Base-by-base conservation (phyloP, 2,329 filamentous ascomycete genomes). In the Orbilia ellipsospora region DNA sequence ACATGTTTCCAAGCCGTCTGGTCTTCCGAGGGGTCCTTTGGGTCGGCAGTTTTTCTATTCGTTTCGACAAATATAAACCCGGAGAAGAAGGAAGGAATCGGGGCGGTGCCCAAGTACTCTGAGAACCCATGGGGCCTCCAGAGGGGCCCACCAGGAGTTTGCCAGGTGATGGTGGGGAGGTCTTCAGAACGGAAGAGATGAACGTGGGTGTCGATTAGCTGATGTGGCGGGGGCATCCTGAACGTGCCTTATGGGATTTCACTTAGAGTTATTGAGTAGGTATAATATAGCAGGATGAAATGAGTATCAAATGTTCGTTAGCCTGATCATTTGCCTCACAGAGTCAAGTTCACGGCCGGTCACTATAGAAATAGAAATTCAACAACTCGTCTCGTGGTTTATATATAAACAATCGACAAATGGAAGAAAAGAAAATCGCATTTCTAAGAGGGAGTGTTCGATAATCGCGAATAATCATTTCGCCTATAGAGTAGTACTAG, bases 141-240 rank as follows among this genome's bases (percentile, higher is more conserved):
- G 60, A 96, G 85, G 3, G 88, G 85, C 80, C 86, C 83, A 55
- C 85, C 83, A 4, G 88, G 83, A 2, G 82, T 86, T 83, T 88
- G 88, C 93, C 93, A 97, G 70, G 87, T 84, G 77, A 96, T 87
- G 48, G 88, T 87, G 65, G 86, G 81, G 62, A 91, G 81, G 80
- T 94, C 91, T 63, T 87, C 86, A 55, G 85, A 82, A 52, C 92
- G 91, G 85, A 89, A 97, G 80, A 97, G 88, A 84, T 97, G 94
- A 83, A 97, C 90, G 85, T 97, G 94, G 50, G 92, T 90, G 85
- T 97, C 94, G 82, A 97, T 89, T 80, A 96, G 90, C 80, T 86
- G 88, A 82, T 61, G 26, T 36, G 52, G 48, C 5, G 50, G 45
- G 7, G 13, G 16, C 61, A 65, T 65, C 36, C 26, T 56, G 16